Evolutionary conservation across 306 rosid species (phyloP), one percentile per base, ranked within the genome.

Genomic region (Geum urbanum): DNA sequence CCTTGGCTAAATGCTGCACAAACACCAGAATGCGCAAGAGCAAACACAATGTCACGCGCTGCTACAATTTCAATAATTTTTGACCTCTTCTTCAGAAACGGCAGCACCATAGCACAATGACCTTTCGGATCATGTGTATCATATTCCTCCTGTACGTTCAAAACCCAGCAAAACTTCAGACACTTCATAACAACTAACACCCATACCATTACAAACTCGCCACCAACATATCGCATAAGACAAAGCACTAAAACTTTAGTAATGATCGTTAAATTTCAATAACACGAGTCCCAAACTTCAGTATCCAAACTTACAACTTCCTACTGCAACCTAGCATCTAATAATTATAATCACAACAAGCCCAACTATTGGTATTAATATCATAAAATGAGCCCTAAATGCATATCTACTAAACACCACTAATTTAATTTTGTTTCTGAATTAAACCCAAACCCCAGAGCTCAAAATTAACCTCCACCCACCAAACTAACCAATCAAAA

Each of bases 1-100:
- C 97, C 97, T 82, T 94, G 73, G 71, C 94, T 91, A 75, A 89
- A 91, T 46, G 96, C 97, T 32, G 97, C 97, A 89, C 96, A 89
- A 15, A 89, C 82, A 24, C 97, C 97, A 47, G 97, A 89, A 63
- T 91, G 97, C 5, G 91, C 88, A 22, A 91, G 91, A 56, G 96
- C 94, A 77, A 91, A 91, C 60, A 91, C 88, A 14, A 91, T 70
- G 54, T 79, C 88, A 35, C 84, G 87, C 1, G 97, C 96, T 62
- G 97, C 97, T 14, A 91, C 97, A 52, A 91, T 89, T 75, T 91
- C 97, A 55, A 87, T 87, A 37, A 91, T 82, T 70, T 87, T 91
- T 4, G 90, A 82, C 58, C 97, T 82, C 79, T 89, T 91, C 85
- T 86, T 82, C 79, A 91, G 51, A 59, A 91, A 91, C 67, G 94